These are phyloP conservation scores for Capillidium rhysosporum DNA, from an alignment of 371 early-diverging fungal species.

Conservation along the genomic window DNA sequence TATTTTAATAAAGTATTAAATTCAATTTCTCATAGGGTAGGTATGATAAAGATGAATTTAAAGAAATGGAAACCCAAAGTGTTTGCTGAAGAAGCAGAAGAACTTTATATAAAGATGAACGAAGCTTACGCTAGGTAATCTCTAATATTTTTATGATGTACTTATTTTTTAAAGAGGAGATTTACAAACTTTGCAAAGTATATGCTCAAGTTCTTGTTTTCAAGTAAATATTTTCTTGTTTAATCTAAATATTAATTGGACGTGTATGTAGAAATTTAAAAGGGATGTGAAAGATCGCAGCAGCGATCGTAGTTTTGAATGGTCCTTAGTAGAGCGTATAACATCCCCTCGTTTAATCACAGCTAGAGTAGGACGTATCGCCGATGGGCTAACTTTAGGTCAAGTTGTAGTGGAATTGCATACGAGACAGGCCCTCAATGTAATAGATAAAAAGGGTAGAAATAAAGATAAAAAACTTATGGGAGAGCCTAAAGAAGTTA, in stretches of 20 bases:
- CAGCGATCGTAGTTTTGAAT: constrained; percentile 36
- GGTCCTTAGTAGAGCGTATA: constrained; percentile 35
- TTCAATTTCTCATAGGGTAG: constrained; percentile 5
- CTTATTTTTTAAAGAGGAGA: constrained; percentile 3
- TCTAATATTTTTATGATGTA: neutral
- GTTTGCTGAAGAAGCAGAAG: constrained; percentile 7
- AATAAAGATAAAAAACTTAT: neutral
- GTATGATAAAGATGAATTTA: constrained; percentile 2
- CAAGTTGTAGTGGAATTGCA: constrained; percentile 46
- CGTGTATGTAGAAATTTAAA: constrained; percentile 13
- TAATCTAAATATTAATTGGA: neutral
- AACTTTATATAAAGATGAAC: constrained; percentile 7
- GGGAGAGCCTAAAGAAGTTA: neutral
- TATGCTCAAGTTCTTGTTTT: neutral
- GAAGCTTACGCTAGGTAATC: constrained; percentile 7
- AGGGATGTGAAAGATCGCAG: constrained; percentile 42
- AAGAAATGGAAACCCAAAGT: constrained; percentile 7
- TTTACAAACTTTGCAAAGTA: neutral
- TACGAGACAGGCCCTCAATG: constrained; percentile 29
- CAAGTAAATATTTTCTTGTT: neutral
- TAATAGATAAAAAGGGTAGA: neutral
- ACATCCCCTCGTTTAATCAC: constrained; percentile 38
- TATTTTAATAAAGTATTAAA: neutral
- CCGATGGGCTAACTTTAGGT: constrained; percentile 15
- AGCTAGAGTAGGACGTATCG: constrained; percentile 30